Evolutionary conservation across 2,329 filamentous ascomycete genomes (phyloP).

Genomic region (Cladophialophora bantiana): DNA sequence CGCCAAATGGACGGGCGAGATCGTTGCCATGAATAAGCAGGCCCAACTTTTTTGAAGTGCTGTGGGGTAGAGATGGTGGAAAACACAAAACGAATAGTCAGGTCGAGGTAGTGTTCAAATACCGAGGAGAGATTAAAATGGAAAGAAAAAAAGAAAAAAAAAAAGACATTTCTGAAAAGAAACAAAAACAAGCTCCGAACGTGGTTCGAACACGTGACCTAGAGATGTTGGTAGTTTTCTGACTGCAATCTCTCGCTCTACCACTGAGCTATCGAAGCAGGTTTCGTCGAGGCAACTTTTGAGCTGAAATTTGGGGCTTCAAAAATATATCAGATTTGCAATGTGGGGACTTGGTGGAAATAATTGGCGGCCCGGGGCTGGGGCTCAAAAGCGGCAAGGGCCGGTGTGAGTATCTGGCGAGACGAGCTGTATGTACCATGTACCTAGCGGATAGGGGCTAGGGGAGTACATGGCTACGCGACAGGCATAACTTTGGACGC

Average conservation of each 20-base stretch:
- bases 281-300: not conserved
- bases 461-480: no score
- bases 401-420: no score
- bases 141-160: not conserved
- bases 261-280: slow-evolving; percentile 12
- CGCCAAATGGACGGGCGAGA: not conserved
- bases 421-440: no score
- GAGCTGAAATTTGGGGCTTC: not conserved
- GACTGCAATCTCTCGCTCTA: slow-evolving; percentile 35
- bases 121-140: not conserved
- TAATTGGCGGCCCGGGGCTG: no score
- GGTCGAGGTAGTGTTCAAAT: not conserved
- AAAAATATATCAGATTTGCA: no score
- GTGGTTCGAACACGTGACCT: slow-evolving; percentile 36
- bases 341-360: no score
- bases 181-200: slow-evolving; percentile 17
- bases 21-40: no score
- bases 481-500: no score
- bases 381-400: no score
- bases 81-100: not conserved
- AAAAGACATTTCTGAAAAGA: not conserved
- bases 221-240: slow-evolving; percentile 22
- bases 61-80: not conserved
- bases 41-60: not conserved
- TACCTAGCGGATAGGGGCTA: no score